Conservation (phyloP, 371 early-diverging fungal genomes). For the Mortierella sp. region DNA sequence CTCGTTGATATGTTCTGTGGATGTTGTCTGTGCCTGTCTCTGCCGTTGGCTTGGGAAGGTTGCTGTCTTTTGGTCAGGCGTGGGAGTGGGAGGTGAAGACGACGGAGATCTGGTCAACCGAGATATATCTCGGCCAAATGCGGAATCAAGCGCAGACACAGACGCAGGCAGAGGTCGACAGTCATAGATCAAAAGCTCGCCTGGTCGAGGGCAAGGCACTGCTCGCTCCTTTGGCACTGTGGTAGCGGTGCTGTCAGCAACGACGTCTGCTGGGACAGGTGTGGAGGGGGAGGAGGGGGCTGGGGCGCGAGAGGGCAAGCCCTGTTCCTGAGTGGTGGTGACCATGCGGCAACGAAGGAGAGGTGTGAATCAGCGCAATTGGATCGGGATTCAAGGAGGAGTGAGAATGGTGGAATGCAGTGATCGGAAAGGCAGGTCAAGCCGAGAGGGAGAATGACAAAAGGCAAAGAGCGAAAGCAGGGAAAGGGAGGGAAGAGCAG, state of each 20-base stretch:
- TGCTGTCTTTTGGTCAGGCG: conserved; percentile 15
- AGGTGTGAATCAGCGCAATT: too few species aligned
- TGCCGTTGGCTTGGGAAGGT: conserved; percentile 1
- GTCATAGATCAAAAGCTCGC: conserved; percentile 62
- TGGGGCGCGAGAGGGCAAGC: background rate
- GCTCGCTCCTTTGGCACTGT: background rate
- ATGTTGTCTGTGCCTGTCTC: background rate
- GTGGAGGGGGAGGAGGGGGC: background rate
- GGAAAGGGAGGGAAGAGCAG: too few species aligned
- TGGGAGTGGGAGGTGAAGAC: conserved; percentile 38
- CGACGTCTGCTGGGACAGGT: background rate
- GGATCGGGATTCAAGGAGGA: too few species aligned
- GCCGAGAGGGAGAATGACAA: too few species aligned
- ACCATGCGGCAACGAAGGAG: too few species aligned
- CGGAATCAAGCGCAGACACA: background rate
- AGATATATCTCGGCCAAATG: too few species aligned
- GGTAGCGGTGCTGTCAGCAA: background rate
- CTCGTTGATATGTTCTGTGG: background rate
- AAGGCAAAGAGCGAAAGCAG: too few species aligned
- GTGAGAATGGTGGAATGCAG: too few species aligned
- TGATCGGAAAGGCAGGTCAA: too few species aligned
- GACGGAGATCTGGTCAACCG: background rate
- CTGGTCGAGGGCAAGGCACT: conserved; percentile 54
- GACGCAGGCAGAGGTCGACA: conserved; percentile 37
- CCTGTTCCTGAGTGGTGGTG: background rate